A percentile compares a stretch with the other conserved stretches of the same genome.
phyloP scores from a whole-genome alignment of 495 filamentous ascomycete genomes.

The Tuber melanosporum region DNA sequence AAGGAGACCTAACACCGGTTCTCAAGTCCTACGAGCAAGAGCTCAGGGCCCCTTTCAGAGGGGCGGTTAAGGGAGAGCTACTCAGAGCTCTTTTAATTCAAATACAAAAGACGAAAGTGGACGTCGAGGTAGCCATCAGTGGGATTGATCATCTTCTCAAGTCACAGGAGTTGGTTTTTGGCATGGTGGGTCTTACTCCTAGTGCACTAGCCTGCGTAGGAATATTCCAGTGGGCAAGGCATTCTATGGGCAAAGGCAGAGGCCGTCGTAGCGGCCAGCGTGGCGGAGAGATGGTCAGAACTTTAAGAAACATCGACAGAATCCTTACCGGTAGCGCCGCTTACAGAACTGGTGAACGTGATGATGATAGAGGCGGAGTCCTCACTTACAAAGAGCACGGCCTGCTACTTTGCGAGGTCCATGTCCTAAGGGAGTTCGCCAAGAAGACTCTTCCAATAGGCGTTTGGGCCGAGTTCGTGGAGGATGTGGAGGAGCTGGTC shows the following conservation, averaged over 20 bases:
- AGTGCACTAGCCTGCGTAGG: slow-evolving; percentile 77
- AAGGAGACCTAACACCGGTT: slow-evolving; percentile 88
- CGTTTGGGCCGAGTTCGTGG: slow-evolving; percentile 71
- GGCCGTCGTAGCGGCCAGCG: slow-evolving; percentile 56
- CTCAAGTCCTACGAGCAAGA: slow-evolving; percentile 86
- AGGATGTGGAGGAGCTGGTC: slow-evolving; percentile 75
- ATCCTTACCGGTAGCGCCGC: slow-evolving; percentile 59
- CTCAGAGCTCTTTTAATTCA: slow-evolving; percentile 87
- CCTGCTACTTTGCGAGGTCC: slow-evolving; percentile 78
- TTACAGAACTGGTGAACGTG: slow-evolving; percentile 50
- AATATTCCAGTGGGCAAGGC: slow-evolving; percentile 62
- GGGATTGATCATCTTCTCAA: slow-evolving; percentile 89
- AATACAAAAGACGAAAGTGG: slow-evolving; percentile 97
- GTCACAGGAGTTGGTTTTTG: slow-evolving; percentile 95
- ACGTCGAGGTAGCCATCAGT: slow-evolving; percentile 89
- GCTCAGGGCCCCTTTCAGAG: slow-evolving; percentile 67
- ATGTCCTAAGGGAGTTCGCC: slow-evolving; percentile 64
- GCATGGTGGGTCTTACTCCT: slow-evolving; percentile 87
- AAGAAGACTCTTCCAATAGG: slow-evolving; percentile 58
- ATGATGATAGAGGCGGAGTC: slow-evolving; percentile 47
- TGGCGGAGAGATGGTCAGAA: slow-evolving; percentile 60
- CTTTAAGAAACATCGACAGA: slow-evolving; percentile 77
- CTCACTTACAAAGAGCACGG: slow-evolving; percentile 87
- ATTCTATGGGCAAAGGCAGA: slow-evolving; percentile 59
- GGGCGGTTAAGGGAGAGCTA: slow-evolving; percentile 76